Evolutionary conservation across 1,284 basidiomycete species (phyloP).

Genomic region (Anthracocystis walkeri): DNA sequence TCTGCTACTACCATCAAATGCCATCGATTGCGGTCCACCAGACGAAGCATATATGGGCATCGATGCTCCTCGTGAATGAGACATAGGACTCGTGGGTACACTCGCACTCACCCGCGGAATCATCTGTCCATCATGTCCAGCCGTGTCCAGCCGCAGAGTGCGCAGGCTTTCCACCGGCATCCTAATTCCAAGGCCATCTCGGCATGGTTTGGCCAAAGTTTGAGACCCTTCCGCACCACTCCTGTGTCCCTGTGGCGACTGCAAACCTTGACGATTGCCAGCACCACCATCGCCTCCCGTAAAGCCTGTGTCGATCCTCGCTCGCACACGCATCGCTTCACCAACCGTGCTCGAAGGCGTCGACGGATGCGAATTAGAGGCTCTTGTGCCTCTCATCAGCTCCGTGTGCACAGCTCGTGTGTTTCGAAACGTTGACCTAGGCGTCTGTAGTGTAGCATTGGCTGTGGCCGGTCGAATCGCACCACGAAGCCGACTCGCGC

Average conservation of each 20-base stretch:
- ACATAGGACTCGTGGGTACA: conserved; percentile 20
- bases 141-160: conserved; percentile 11
- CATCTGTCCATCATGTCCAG: background rate
- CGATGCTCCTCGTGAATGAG: conserved; percentile 28
- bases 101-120: background rate
- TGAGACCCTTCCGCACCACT: background rate
- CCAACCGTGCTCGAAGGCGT: conserved; percentile 9
- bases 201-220: background rate
- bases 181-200: conserved; percentile 14
- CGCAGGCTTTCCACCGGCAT: conserved; percentile 27
- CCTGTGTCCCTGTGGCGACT: background rate
- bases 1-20: background rate
- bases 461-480: conserved; percentile 28
- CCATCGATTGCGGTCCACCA: background rate
- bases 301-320: background rate
- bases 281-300: background rate
- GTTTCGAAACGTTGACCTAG: background rate
- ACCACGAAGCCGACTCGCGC: conserved; percentile 8
- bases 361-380: conserved; percentile 14
- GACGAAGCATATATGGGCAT: conserved; percentile 13
- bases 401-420: background rate
- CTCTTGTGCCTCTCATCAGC: background rate
- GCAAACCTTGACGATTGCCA: background rate
- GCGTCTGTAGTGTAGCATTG: conserved; percentile 15
- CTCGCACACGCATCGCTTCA: background rate